phyloP scores from a whole-genome alignment of 1,284 basidiomycete species.

The Ustilago vetiveriae region DNA sequence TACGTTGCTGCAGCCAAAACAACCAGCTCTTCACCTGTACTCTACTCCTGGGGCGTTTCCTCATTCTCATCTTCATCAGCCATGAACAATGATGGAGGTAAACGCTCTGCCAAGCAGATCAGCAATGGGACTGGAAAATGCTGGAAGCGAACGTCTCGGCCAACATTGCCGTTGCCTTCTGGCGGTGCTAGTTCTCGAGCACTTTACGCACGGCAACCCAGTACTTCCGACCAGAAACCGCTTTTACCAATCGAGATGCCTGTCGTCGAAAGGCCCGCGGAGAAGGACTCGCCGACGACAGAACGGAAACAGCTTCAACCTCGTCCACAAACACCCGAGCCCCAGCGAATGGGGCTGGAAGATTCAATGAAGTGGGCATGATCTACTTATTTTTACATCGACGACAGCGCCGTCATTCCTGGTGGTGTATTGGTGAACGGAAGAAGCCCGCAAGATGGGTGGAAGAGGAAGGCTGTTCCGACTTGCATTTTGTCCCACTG shows the following conservation, averaged over 20 bases:
- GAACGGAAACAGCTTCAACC: not conserved
- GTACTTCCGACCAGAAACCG: conserved; percentile 33
- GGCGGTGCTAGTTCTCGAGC: conserved; percentile 29
- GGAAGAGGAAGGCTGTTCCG: conserved; percentile 32
- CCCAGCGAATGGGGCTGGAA: conserved; percentile 15
- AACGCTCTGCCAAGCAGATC: conserved; percentile 7
- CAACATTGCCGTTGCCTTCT: conserved; percentile 37
- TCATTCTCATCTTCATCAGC: conserved; percentile 1
- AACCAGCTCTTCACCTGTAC: not conserved
- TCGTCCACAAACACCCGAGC: not conserved
- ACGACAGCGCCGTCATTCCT: conserved; percentile 39
- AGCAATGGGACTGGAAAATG: conserved; percentile 32
- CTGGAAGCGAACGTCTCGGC: conserved; percentile 27
- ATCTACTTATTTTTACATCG: conserved; percentile 59
- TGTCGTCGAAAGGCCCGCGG: conserved; percentile 7
- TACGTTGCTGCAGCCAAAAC: conserved; percentile 33
- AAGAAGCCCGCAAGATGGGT: conserved; percentile 34
- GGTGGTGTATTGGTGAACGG: conserved; percentile 26
- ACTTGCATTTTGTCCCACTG: conserved; percentile 42
- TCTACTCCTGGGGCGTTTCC: not conserved
- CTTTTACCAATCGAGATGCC: conserved; percentile 9
- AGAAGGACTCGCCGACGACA: not conserved
- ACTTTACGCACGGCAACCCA: conserved; percentile 22
- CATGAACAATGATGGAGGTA: not conserved
- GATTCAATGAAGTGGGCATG: conserved; percentile 49